Evolutionary conservation across 2,329 filamentous ascomycete genomes (phyloP).

Genomic region (Ophiocordyceps camponoti-saundersi): DNA sequence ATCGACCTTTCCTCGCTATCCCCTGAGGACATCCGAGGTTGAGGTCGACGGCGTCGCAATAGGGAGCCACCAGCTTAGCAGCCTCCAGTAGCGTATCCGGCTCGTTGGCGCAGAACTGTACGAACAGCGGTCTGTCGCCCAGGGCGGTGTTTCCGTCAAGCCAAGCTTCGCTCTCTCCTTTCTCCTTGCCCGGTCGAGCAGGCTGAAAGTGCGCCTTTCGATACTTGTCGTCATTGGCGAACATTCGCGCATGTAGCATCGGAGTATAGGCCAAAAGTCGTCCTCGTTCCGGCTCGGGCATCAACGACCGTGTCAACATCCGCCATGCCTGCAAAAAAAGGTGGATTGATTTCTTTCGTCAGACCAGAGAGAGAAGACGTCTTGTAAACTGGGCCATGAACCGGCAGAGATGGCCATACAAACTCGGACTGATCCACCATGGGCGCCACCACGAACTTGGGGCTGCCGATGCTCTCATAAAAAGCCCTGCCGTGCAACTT

Average conservation of each 20-base stretch:
- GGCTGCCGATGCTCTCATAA: constrained; percentile 86
- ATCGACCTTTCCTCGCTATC: constrained; percentile 78
- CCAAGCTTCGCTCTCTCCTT: constrained; percentile 24
- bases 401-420: constrained; percentile 33
- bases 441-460: constrained; percentile 78
- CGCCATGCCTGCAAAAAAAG: constrained; percentile 61
- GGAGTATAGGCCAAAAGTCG: constrained; percentile 77
- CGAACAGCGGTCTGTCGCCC: constrained; percentile 77
- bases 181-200: constrained; percentile 16
- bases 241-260: constrained; percentile 90
- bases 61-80: constrained; percentile 60
- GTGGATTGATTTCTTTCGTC: too few relatives aligned
- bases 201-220: constrained; percentile 71
- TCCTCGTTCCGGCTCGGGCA: constrained; percentile 46
- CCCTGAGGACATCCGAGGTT: constrained; percentile 95
- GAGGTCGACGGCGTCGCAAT: constrained; percentile 89
- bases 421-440: constrained; percentile 99
- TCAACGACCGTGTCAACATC: constrained; percentile 85
- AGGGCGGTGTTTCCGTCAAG: constrained; percentile 69
- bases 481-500: constrained; percentile 79
- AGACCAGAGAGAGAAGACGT: neutral
- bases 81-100: constrained; percentile 64
- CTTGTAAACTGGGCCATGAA: neutral
- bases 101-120: constrained; percentile 91
- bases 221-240: constrained; percentile 59